A percentile compares a stretch with the other conserved stretches of the same genome.
Conservation (phyloP, 2,329 filamentous ascomycete genomes). For the Tetracladium maxilliforme region DNA sequence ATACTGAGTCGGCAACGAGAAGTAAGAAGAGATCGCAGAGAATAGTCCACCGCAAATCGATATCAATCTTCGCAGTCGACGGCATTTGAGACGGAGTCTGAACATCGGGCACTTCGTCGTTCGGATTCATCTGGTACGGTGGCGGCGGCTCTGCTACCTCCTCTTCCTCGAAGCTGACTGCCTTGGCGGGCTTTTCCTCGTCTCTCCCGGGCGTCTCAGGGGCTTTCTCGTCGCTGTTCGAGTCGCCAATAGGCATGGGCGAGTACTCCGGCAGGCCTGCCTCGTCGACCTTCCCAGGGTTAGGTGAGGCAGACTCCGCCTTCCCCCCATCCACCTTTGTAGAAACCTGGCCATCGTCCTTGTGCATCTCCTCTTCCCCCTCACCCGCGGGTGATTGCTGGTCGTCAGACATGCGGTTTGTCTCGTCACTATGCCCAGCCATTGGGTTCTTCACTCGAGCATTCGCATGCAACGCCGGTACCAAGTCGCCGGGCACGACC, state of each 20-base stretch:
- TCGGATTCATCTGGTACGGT: slow-evolving; percentile 46
- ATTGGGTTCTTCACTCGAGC: slow-evolving; percentile 86
- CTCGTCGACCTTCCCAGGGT: too few relatives aligned
- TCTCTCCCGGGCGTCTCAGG: not conserved
- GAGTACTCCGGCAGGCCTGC: too few relatives aligned
- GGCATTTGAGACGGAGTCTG: slow-evolving; percentile 73
- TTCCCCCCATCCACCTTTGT: too few relatives aligned
- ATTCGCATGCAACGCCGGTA: slow-evolving; percentile 79
- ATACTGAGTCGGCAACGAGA: slow-evolving; percentile 88
- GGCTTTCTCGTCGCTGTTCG: too few relatives aligned
- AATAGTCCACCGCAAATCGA: slow-evolving; percentile 93
- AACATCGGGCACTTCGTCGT: slow-evolving; percentile 63
- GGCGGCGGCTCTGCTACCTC: slow-evolving; percentile 34
- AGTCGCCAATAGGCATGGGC: too few relatives aligned
- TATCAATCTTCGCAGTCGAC: slow-evolving; percentile 72
- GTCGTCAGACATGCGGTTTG: too few relatives aligned
- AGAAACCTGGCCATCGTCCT: too few relatives aligned
- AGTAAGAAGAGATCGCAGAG: slow-evolving; percentile 91
- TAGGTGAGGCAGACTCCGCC: too few relatives aligned
- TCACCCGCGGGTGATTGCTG: too few relatives aligned
- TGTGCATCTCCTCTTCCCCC: too few relatives aligned
- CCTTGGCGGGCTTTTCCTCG: slow-evolving; percentile 2
- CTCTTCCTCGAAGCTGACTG: slow-evolving; percentile 21
- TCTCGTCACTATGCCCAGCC: slow-evolving; percentile 33
- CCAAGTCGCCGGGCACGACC: slow-evolving; percentile 71